These are phyloP conservation scores for Euphorbia corollata DNA, from an alignment of 441 rosid species.

Conservation along the genomic window DNA sequence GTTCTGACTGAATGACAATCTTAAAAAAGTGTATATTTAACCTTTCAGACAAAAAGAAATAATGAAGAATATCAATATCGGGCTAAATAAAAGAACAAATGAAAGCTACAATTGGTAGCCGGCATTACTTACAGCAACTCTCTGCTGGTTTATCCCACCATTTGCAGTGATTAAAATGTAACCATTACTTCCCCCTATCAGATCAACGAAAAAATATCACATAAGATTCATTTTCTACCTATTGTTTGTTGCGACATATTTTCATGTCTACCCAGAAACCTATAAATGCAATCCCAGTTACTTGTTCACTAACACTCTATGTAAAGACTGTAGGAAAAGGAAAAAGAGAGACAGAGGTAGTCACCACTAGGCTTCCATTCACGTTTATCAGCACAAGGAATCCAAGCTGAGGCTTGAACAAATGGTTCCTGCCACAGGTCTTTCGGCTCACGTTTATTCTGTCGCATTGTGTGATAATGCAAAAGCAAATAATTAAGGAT, in stretches of 20 bases:
- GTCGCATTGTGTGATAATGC: slow-evolving; percentile 32
- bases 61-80: slow-evolving; percentile 5
- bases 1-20: slow-evolving; percentile 19
- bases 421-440: slow-evolving; percentile 86
- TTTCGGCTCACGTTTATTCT: slow-evolving; percentile 80
- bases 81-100: background rate
- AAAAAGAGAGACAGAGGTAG: slow-evolving; percentile 15
- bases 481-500: slow-evolving; percentile 11
- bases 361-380: slow-evolving; percentile 67
- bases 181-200: slow-evolving; percentile 70
- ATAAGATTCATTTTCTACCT: slow-evolving; percentile 4
- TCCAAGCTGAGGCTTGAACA: slow-evolving; percentile 74
- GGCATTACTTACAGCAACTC: slow-evolving; percentile 78
- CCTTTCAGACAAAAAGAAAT: slow-evolving; percentile 14
- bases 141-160: slow-evolving; percentile 96
- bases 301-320: background rate
- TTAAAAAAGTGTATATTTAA: background rate
- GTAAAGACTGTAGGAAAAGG: background rate
- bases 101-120: slow-evolving; percentile 15
- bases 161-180: slow-evolving; percentile 86
- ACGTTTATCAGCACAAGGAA: slow-evolving; percentile 80
- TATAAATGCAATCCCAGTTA: slow-evolving; percentile 1
- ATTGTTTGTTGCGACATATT: slow-evolving; percentile 6
- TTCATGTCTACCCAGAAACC: slow-evolving; percentile 2
- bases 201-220: background rate